Evolutionary conservation across 352 stramenopile species (phyloP), one percentile per base, ranked within the genome.

Genomic region (Phytophthora colocasiae): DNA sequence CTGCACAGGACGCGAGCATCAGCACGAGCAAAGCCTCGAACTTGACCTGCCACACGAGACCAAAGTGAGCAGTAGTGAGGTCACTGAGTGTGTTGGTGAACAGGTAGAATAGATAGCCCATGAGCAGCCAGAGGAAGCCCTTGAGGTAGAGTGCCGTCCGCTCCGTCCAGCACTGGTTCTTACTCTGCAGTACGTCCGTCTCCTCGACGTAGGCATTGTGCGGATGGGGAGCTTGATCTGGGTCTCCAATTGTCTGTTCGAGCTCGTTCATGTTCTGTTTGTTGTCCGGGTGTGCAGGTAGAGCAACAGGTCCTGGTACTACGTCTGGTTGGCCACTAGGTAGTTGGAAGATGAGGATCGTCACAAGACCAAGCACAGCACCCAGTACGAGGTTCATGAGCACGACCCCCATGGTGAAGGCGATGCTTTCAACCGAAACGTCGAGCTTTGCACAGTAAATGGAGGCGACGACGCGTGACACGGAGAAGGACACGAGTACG

Each of bases 31-130:
- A 60, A 24, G 77, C 72, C 68, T 90, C 81, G 44, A 90, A 80
- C 55, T 90, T 90, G 63, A 90, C 70, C 40, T 90, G 80, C 81
- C 81, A 90, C 43, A 69, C 60, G 45, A 86, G 75, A 38, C 80
- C 81, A 48, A 80, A 86, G 34, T 70, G 68, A 0, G 71, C 73
- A 44, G 77, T 82, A 10, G 78, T 84, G 39, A 76, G 66, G 22
- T 85, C 75, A 12, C 71, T 83, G 50, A 90, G 74, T n/a, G 69
- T 83, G 43, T 69, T 81, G 14, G 80, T 89, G 40, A 69, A 75
- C 27, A 86, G 77, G 72, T 89, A 89, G 61, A 89, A 89, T n/a
- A 69, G 40, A 52, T 81, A 87, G 44, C 81, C 81, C 43, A 80
- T 71, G 11, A 90, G 50, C 43, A 90, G 55, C 81, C 81, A 90